Evolutionary conservation across 164 flowering plant genomes (phyloP), one percentile per base, ranked within the genome.

Genomic region (Paratinospora sagittata): DNA sequence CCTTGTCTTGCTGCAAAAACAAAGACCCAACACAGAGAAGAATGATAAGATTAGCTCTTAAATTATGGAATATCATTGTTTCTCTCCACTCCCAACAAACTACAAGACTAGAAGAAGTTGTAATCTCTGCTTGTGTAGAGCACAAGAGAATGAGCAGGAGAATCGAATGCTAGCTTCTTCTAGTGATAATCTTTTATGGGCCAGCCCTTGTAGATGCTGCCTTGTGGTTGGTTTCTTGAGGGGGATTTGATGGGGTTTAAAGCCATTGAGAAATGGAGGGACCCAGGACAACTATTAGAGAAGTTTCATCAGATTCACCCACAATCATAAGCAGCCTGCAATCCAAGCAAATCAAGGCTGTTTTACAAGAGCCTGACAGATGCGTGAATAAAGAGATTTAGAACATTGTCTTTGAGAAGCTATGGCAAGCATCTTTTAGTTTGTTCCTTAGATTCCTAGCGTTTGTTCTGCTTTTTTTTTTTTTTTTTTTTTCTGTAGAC

Each of bases 301-400:
- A 76, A 78, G 84, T 69, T 76, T 82, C 43, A 77, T n/a, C n/a
- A 39, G 87, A 85, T 82, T 85, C 86, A 82, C 74, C 79, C n/a
- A 74, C 86, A 90, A 88, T 88, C 87, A 88, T 88, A 80, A 84
- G n/a, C n/a, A n/a, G 90, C 85, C 84, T 85, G 82, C 72, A 69
- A 76, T 70, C 63, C 68, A 82, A 81, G 81, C 83, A 77, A 81
- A 69, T 73, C 84, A 82, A 87, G 90, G 84, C 85, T 89, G 86
- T 74, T 82, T 73, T 81, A 41, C 77, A 85, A 87, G 90, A 86
- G 85, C 88, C 87, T 85, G 82, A 81, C 81, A 78, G 80, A n/a
- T n/a, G 63, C 55, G 65, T 64, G 66, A 52, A 45, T 72, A 72
- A 72, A 72, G 74, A 72, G 71, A 75, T 78, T 82, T n/a, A 79